A percentile compares a stretch with the other conserved stretches of the same genome.
These are phyloP conservation scores for Cordyceps militaris DNA, from an alignment of 2,329 filamentous ascomycete genomes.

Conservation along the genomic window DNA sequence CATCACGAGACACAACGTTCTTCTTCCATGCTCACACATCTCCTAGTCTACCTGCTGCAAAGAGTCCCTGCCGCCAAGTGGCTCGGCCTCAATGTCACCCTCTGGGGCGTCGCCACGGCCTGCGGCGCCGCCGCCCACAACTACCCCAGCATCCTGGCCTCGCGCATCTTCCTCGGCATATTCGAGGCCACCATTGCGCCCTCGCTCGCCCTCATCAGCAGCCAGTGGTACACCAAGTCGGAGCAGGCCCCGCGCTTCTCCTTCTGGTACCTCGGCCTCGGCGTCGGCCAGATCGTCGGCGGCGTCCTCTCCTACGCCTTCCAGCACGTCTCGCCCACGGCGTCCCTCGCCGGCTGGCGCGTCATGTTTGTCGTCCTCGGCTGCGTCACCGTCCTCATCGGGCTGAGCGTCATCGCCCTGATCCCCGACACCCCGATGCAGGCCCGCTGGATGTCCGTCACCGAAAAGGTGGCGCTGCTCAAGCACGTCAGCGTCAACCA, in stretches of 20 bases:
- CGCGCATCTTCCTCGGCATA: constrained; percentile 13
- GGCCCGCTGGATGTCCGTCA: constrained; percentile 28
- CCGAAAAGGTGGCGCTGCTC: constrained; percentile 22
- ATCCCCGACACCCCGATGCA: constrained; percentile 42
- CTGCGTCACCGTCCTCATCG: constrained; percentile 33
- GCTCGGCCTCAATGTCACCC: constrained; percentile 43
- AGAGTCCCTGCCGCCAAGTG: constrained; percentile 48
- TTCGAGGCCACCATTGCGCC: constrained; percentile 14
- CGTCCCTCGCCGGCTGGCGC: constrained; percentile 31
- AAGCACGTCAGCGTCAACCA: constrained; percentile 14
- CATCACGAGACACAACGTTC: background rate
- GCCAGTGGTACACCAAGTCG: constrained; percentile 14
- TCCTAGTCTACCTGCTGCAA: constrained; percentile 44
- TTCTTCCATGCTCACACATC: background rate
- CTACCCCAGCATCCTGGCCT: constrained; percentile 12
- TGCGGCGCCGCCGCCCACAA: constrained; percentile 12
- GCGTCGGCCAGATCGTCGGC: constrained; percentile 24
- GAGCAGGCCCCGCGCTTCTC: constrained; percentile 14
- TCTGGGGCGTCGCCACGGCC: constrained; percentile 34
- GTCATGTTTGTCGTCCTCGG: constrained; percentile 42
- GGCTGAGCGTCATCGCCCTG: constrained; percentile 30
- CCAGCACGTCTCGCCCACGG: constrained; percentile 19
- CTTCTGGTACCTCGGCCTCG: constrained; percentile 14
- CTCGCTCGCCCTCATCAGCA: constrained; percentile 12
- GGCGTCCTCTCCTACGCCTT: constrained; percentile 28